phyloP scores from a whole-genome alignment of 768 basidiomycete species.

The Leucocoprinus sp. region DNA sequence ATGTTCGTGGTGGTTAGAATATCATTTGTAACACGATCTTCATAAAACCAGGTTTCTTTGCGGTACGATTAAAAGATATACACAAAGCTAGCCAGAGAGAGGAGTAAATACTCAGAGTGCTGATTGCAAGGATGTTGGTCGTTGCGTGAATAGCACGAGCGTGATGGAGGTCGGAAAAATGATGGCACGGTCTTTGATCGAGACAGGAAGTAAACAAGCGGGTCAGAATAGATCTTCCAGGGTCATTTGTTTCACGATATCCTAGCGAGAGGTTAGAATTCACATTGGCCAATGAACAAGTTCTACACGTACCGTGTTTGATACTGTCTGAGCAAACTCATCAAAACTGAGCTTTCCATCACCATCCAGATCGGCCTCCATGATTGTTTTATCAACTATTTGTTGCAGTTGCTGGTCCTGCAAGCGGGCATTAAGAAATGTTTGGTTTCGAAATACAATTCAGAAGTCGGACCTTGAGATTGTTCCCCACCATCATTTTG shows the following conservation, averaged over 20 bases:
- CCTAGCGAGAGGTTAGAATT: constrained; percentile 37
- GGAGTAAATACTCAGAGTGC: background rate
- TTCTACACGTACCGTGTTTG: constrained; percentile 69
- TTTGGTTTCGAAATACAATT: constrained; percentile 2
- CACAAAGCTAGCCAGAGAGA: background rate
- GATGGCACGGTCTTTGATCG: background rate
- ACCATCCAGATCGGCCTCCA: constrained; percentile 98
- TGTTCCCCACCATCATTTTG: constrained; percentile 99
- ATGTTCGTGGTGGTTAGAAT: too few relatives aligned
- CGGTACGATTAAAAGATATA: constrained; percentile 6
- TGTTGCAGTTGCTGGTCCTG: constrained; percentile 98
- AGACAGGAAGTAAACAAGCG: background rate
- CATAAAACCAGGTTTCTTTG: too few relatives aligned
- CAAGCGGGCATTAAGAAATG: background rate
- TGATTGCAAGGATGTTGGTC: background rate
- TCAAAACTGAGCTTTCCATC: constrained; percentile 97
- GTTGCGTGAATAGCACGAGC: background rate
- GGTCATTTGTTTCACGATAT: constrained; percentile 99
- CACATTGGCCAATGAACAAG: background rate
- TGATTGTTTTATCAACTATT: constrained; percentile 99
- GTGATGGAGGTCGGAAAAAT: background rate
- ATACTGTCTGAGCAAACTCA: constrained; percentile 94
- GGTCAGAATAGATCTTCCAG: constrained; percentile 82
- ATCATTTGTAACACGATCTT: too few relatives aligned
- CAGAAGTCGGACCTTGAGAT: constrained; percentile 69